Conservation (phyloP, 129 eudicot species). For the Solidago caesia region DNA sequence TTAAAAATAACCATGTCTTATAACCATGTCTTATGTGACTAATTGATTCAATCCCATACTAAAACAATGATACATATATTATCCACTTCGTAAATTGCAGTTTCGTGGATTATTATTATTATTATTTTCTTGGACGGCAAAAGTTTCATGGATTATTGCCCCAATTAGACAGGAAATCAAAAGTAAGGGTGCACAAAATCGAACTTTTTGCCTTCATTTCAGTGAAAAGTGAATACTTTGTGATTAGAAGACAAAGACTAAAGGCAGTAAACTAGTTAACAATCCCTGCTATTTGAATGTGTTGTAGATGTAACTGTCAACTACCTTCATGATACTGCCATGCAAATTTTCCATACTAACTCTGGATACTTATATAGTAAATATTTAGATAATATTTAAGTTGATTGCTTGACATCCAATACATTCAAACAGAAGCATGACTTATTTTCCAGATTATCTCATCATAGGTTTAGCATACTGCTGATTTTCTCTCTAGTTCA, state of each 20-base stretch:
- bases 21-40: too few relatives aligned
- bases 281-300: not conserved
- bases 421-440: not conserved
- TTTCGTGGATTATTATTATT: too few relatives aligned
- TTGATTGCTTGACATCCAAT: not conserved
- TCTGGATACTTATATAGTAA: too few relatives aligned
- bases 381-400: not conserved
- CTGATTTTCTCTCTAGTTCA: not conserved
- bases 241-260: not conserved
- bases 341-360: not conserved
- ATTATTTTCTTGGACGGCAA: too few relatives aligned
- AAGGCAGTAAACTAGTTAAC: not conserved
- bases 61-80: not conserved
- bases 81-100: too few relatives aligned
- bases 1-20: too few relatives aligned
- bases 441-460: not conserved
- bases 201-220: too few relatives aligned
- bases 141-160: too few relatives aligned
- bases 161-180: too few relatives aligned
- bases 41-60: not conserved
- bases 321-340: not conserved
- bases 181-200: too few relatives aligned
- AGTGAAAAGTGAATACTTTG: not conserved
- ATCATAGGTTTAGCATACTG: constrained; percentile 1
- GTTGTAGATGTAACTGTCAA: too few relatives aligned